Conservation (phyloP, 2,329 filamentous ascomycete genomes). For the Claviceps capensis region DNA sequence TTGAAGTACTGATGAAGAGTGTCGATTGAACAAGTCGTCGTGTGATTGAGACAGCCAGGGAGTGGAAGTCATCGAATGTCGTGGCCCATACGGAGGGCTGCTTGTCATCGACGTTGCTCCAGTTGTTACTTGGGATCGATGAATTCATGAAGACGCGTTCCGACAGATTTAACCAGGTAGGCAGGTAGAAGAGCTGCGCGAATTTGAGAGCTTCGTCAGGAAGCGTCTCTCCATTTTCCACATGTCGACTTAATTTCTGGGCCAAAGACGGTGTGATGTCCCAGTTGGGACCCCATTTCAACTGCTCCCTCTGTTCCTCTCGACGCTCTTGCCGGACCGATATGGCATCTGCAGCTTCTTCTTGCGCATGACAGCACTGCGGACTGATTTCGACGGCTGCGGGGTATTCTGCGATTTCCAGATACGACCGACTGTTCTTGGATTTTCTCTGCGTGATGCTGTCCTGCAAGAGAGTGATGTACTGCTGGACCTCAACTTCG, state of each 20-base stretch:
- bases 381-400: conserved; percentile 59
- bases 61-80: conserved; percentile 63
- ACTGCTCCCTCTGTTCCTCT: conserved; percentile 46
- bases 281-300: conserved; percentile 52
- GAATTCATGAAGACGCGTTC: conserved; percentile 65
- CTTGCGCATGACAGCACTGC: conserved; percentile 51
- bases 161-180: conserved; percentile 50
- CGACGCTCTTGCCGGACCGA: conserved; percentile 48
- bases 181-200: conserved; percentile 42
- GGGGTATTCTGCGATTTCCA: conserved; percentile 45
- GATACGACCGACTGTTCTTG: conserved; percentile 16
- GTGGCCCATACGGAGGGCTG: conserved; percentile 61
- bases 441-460: conserved; percentile 27
- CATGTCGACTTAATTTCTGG: conserved; percentile 13
- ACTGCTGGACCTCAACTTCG: conserved; percentile 57
- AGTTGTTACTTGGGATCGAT: conserved; percentile 47
- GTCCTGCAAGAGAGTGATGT: conserved; percentile 48
- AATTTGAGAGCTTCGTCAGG: conserved; percentile 27
- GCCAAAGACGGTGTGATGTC: conserved; percentile 38
- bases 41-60: conserved; percentile 52
- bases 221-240: background rate
- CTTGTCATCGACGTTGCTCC: conserved; percentile 46
- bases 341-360: conserved; percentile 53
- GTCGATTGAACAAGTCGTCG: conserved; percentile 55
- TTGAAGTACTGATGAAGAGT: conserved; percentile 56